phyloP scores from a whole-genome alignment of 106 monocot species.

The Vanilla planifolia region DNA sequence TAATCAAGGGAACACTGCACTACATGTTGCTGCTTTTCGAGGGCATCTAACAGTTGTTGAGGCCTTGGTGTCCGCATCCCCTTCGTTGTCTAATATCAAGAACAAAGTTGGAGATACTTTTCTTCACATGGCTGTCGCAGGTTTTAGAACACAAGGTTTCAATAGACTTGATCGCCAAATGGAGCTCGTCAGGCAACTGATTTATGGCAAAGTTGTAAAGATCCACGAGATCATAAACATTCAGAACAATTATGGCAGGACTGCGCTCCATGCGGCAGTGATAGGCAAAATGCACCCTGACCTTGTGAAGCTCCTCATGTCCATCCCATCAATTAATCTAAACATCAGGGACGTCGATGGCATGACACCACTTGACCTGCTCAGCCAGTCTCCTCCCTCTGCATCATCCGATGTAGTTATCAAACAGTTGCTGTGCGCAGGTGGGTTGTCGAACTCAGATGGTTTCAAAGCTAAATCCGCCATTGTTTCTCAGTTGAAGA shows the following conservation, averaged over 20 bases:
- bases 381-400: conserved; percentile 36
- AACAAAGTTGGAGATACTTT: conserved; percentile 68
- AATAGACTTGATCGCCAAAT: conserved; percentile 71
- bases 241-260: conserved; percentile 59
- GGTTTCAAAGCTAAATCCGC: conserved; percentile 22
- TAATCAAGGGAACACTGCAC: conserved; percentile 60
- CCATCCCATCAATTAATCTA: conserved; percentile 36
- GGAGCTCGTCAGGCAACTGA: conserved; percentile 55
- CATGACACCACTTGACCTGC: conserved; percentile 66
- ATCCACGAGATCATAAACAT: conserved; percentile 43
- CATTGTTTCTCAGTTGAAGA: conserved; percentile 34
- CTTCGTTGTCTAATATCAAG: conserved; percentile 22
- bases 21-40: conserved; percentile 68
- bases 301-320: conserved; percentile 53
- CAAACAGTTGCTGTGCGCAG: conserved; percentile 55
- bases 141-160: conserved; percentile 71
- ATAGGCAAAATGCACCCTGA: conserved; percentile 44
- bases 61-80: conserved; percentile 43
- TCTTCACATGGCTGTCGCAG: conserved; percentile 70
- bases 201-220: conserved; percentile 26
- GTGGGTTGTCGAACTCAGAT: conserved; percentile 42
- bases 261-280: conserved; percentile 62
- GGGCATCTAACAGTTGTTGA: conserved; percentile 47
- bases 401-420: conserved; percentile 59
- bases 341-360: conserved; percentile 55